These are phyloP conservation scores for Brassica juncea DNA, from an alignment of 345 rosid species.

Conservation along the genomic window DNA sequence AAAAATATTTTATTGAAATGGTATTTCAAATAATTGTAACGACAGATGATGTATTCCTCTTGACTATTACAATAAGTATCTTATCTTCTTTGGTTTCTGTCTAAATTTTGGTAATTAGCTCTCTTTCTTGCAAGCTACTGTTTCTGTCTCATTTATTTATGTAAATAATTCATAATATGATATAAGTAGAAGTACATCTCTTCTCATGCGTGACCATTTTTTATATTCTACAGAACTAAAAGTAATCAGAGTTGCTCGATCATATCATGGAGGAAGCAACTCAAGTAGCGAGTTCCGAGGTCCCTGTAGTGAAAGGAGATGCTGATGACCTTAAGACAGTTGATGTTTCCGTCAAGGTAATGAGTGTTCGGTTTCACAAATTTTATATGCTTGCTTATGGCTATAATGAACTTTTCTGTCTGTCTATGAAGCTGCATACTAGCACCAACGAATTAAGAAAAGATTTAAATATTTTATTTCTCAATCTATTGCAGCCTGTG, in stretches of 20 bases:
- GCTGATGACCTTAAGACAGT: slow-evolving; percentile 42
- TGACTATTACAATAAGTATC: slow-evolving; percentile 28
- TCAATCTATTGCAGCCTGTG: slow-evolving; percentile 46
- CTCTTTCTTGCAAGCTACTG: slow-evolving; percentile 43
- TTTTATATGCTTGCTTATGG: slow-evolving; percentile 11
- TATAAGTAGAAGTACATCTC: slow-evolving; percentile 3
- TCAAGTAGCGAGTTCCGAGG: slow-evolving; percentile 49
- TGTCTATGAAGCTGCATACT: neutral
- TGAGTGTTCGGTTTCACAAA: slow-evolving; percentile 8
- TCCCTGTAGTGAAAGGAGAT: slow-evolving; percentile 52
- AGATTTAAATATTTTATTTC: slow-evolving; percentile 23
- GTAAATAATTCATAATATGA: neutral
- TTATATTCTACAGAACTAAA: slow-evolving; percentile 21
- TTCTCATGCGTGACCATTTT: slow-evolving; percentile 11
- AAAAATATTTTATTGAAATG: slow-evolving; percentile 24
- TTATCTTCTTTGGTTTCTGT: slow-evolving; percentile 28
- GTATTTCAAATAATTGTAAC: slow-evolving; percentile 10
- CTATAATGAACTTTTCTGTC: neutral
- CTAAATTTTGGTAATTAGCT: slow-evolving; percentile 7
- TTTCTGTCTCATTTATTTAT: slow-evolving; percentile 8
- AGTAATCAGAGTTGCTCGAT: slow-evolving; percentile 19
- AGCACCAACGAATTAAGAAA: no score
- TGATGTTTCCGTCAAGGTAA: slow-evolving; percentile 59
- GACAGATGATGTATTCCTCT: slow-evolving; percentile 22
- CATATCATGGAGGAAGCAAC: slow-evolving; percentile 66